Base-by-base conservation (phyloP, 2,329 filamentous ascomycete genomes). In the Exophiala calicioides region DNA sequence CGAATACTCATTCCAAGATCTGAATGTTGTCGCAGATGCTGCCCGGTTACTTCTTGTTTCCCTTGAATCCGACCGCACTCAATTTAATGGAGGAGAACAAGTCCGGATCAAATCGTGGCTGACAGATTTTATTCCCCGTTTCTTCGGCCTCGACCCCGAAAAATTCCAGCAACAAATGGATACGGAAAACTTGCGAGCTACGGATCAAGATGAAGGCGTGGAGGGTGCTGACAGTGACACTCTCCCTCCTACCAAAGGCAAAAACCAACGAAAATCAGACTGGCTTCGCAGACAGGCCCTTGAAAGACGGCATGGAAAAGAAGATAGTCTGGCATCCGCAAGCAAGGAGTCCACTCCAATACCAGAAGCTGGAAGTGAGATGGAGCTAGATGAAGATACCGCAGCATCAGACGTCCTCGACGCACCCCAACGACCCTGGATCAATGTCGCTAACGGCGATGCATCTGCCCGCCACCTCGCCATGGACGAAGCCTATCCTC, bases 271-370 rank as follows among this genome's bases (percentile, higher is more conserved):
- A 73, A 90, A 86, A 68, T 81, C 85, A 58, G 77, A 80, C 56
- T 85, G 89, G 62, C 76, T 97, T 29, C 85, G 90, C 48, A 84
- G 90, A 58, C 88, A 89, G 50, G 88, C 95, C 31, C 80, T 98
- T 24, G 90, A 95, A 61, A 87, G 78, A 44, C 69, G 86, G 51
- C 85, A 84, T 35, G 84, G 89, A 42, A 90, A 93, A 61, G 88
- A 93, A 54, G 87, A 85, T 52, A 91, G 86, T 58, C 75, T 81
- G n/a, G 81, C 81, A 1, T 84, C 86, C 18, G 84, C 80, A 10
- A 95, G 88, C 70, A 89, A 94, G 61, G 90, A 93, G 59, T 90
- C 86, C 1, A 95, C 90, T 0, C 91, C 93, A 0, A 49, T 51
- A 31, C 57, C 52, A 6, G 48, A 39, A 18, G 50, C 43, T 8